Base-by-base conservation (phyloP, 129 eudicot species). In the Centaurea solstitialis region DNA sequence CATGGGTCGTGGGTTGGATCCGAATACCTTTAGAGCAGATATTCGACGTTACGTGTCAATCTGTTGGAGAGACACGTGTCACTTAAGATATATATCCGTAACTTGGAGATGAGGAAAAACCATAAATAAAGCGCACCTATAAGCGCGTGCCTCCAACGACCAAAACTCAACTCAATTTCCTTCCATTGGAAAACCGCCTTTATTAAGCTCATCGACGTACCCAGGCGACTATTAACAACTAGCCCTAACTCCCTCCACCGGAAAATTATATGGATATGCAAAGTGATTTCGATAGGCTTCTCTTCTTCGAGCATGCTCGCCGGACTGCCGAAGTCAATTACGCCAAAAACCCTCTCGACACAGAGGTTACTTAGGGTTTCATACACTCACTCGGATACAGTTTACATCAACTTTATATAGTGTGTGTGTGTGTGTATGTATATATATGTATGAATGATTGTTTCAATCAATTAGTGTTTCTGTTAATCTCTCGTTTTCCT, bases 251-350 rank as follows among this genome's bases (percentile, higher is more conserved):
- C 43, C 50, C 17, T 24, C 43, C 50, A 43, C 37, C 35, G 40
- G 66, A 6, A 40, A 37, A 72, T 59, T 40, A 72, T 30, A 91
- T 91, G 91, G 94, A 93, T 1, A 84, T 86, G 92, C 80, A 81
- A n/a, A 86, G 53, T 57, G 98, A 94, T 37, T 86, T 94, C 73
- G 97, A 94, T 80, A 96, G 98, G 1, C 82, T 92, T 11, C 77
- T 94, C 15, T 90, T 89, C 84, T 94, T 94, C 90, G 98, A 94
- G 86, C 97, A 92, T 83, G 89, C 96, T 79, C 96, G 98, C 81
- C 89, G 88, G 21, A 66, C 88, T 15, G 94, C 97, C 20, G 97
- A 94, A 84, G 88, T 88, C 11, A 73, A 90, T 47, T 90, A 92
- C 66, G 87, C 88, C 59, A 83, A 81, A 78, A 86, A 92, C 70